phyloP scores from a whole-genome alignment of 192 early-diverging fungal species.

The Coemansia biformis region DNA sequence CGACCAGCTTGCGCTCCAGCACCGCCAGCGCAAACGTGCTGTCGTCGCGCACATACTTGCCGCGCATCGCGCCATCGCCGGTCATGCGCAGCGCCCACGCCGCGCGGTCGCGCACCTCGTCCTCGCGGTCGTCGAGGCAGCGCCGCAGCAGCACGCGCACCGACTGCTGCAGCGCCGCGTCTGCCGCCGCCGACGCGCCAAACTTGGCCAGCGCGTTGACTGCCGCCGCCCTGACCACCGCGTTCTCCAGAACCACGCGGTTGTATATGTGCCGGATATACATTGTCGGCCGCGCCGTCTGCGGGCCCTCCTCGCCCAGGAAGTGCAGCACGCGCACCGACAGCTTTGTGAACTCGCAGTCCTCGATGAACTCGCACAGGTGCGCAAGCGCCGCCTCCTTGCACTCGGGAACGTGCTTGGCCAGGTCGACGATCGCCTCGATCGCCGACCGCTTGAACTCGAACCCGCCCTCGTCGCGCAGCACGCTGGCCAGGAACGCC shows the following conservation, averaged over 20 bases:
- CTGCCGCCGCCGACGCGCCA: slow-evolving; percentile 70
- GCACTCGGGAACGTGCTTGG: slow-evolving; percentile 88
- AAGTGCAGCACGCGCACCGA: slow-evolving; percentile 96
- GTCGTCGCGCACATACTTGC: slow-evolving; percentile 78
- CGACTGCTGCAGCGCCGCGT: slow-evolving; percentile 62
- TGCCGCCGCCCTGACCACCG: slow-evolving; percentile 91
- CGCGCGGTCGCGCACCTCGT: slow-evolving; percentile 96
- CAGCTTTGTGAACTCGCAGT: slow-evolving; percentile 98
- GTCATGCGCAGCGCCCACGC: slow-evolving; percentile 81
- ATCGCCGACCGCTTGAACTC: slow-evolving; percentile 96
- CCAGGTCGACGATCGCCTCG: slow-evolving; percentile 95
- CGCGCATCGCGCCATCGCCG: slow-evolving; percentile 56
- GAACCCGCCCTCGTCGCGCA: slow-evolving; percentile 97
- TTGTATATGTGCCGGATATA: slow-evolving; percentile 99
- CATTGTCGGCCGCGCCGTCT: slow-evolving; percentile 83
- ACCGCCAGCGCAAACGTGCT: slow-evolving; percentile 79
- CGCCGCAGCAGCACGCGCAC: slow-evolving; percentile 84
- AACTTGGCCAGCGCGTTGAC: slow-evolving; percentile 95
- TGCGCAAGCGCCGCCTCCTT: slow-evolving; percentile 91
- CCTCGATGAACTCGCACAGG: slow-evolving; percentile 99
- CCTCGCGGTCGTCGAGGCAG: slow-evolving; percentile 95
- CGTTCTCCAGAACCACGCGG: slow-evolving; percentile 95
- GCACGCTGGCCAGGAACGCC: slow-evolving; percentile 82
- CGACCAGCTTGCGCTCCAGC: slow-evolving; percentile 80
- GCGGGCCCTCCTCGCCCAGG: slow-evolving; percentile 90